Evolutionary conservation across 1,284 basidiomycete species (phyloP).

Genomic region (Polyporus tsugae): DNA sequence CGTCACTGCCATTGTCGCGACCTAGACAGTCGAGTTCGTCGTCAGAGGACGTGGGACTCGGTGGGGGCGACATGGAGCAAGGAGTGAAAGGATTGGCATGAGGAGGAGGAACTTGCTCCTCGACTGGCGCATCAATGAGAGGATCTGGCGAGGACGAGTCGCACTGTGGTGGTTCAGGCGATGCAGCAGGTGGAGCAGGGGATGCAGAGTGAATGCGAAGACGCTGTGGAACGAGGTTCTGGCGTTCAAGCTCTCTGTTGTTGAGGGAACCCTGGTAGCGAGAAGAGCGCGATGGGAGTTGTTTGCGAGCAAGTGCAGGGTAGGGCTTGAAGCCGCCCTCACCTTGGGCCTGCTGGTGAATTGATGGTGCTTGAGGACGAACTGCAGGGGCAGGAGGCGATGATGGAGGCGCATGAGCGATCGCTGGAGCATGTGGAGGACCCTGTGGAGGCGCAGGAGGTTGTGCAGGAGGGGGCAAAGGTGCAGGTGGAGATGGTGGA

Average conservation of each 20-base stretch:
- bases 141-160: conserved; percentile 13
- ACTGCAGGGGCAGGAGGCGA: conserved; percentile 1
- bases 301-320: conserved; percentile 14
- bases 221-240: conserved; percentile 16
- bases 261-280: conserved; percentile 21
- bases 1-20: background rate
- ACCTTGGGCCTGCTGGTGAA: conserved; percentile 7
- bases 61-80: conserved; percentile 9
- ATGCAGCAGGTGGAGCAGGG: conserved; percentile 15
- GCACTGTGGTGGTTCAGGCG: too few species aligned
- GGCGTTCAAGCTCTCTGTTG: conserved; percentile 16
- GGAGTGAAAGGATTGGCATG: background rate
- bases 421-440: background rate
- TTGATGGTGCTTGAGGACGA: background rate
- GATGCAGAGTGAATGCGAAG: conserved; percentile 13
- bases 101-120: conserved; percentile 8
- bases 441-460: conserved; percentile 12
- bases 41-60: conserved; percentile 17
- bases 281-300: conserved; percentile 14
- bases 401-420: background rate
- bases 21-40: conserved; percentile 16
- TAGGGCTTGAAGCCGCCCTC: conserved; percentile 19
- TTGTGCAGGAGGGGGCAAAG: background rate
- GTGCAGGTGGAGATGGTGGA: background rate
- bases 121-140: conserved; percentile 13